Evolutionary conservation across 2,329 filamentous ascomycete species (phyloP).

Genomic region (Hyphodiscus sp.): DNA sequence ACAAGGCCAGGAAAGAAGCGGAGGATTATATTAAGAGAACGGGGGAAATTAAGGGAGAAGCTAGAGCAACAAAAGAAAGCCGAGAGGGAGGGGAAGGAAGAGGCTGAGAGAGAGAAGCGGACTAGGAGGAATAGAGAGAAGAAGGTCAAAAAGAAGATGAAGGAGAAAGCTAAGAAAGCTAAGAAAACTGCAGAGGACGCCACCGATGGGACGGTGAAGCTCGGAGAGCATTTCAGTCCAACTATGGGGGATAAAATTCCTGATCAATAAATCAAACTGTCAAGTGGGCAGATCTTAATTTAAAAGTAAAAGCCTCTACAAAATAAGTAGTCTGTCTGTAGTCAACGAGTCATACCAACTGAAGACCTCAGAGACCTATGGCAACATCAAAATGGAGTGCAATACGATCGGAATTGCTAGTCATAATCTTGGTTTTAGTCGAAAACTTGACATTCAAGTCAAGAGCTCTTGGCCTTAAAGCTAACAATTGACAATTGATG

Average conservation of each 20-base stretch:
- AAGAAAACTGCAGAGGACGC: neutral
- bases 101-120: constrained; percentile 53
- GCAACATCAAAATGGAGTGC: no score
- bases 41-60: constrained; percentile 33
- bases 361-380: no score
- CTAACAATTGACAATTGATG: no score
- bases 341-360: no score
- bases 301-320: neutral
- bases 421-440: no score
- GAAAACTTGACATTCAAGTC: no score
- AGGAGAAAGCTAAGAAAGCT: constrained; percentile 49
- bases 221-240: neutral
- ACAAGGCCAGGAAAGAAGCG: constrained; percentile 52
- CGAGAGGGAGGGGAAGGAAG: constrained; percentile 43
- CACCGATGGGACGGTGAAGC: neutral
- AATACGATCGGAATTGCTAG: no score
- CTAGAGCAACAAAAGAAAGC: constrained; percentile 32
- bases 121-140: constrained; percentile 53
- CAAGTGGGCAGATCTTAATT: neutral
- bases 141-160: constrained; percentile 52
- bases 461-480: no score
- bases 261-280: neutral
- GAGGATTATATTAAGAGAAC: constrained; percentile 43
- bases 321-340: neutral
- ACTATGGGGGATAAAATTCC: neutral